A percentile compares a stretch with the other conserved stretches of the same genome.
Conservation (phyloP, 768 basidiomycete species). For the Leucosporidium creatinivorum region DNA sequence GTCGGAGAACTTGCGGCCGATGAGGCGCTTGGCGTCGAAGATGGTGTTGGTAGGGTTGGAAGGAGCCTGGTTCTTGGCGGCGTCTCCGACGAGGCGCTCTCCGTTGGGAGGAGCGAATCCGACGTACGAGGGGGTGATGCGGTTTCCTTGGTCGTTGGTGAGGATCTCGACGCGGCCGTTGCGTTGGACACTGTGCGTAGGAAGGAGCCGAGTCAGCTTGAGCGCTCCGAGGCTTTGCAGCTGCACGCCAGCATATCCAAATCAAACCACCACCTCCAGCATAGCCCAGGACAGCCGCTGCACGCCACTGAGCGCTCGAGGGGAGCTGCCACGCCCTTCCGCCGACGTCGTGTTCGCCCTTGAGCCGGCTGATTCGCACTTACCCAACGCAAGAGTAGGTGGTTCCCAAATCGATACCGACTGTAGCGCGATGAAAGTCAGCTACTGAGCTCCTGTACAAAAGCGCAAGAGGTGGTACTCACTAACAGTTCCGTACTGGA, state of each 20-base stretch:
- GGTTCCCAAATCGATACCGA: constrained; percentile 37
- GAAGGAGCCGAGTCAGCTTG: neutral
- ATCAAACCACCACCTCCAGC: too few relatives aligned
- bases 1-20: constrained; percentile 53
- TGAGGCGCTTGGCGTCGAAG: constrained; percentile 89
- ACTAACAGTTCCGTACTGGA: constrained; percentile 30
- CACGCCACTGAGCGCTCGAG: neutral
- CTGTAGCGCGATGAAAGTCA: neutral
- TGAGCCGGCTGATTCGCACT: constrained; percentile 39
- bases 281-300: too few relatives aligned
- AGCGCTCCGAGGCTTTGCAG: neutral
- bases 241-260: neutral
- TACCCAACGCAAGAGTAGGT: constrained; percentile 96
- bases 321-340: neutral
- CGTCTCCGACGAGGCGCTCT: constrained; percentile 66
- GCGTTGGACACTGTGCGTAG: constrained; percentile 59
- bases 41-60: constrained; percentile 86
- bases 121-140: constrained; percentile 71
- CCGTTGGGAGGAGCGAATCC: constrained; percentile 30
- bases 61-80: constrained; percentile 89
- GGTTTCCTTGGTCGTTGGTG: constrained; percentile 91
- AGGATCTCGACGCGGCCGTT: constrained; percentile 89
- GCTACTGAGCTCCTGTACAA: neutral
- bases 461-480: neutral
- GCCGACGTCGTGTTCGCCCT: neutral